Conservation (phyloP, 2,329 filamentous ascomycete genomes). For the Fusarium guadeloupense region DNA sequence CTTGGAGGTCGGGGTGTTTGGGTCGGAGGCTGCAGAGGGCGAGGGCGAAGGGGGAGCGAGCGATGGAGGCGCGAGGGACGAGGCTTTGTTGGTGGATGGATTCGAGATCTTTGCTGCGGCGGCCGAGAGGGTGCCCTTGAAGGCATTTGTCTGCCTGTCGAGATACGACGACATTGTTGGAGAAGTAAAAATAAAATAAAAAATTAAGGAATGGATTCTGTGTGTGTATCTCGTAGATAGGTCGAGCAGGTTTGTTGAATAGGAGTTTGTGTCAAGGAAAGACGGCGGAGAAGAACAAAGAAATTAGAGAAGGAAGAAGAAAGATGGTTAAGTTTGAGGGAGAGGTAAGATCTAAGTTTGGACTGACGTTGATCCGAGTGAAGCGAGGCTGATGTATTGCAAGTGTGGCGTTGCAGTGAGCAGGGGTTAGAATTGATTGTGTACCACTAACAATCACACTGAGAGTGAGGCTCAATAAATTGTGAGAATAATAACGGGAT, state of each 20-base stretch:
- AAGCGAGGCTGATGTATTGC: conserved; percentile 34
- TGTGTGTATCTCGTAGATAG: background rate
- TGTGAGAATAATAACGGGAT: background rate
- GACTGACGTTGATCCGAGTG: conserved; percentile 39
- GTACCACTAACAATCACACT: background rate
- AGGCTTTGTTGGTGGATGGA: conserved; percentile 50
- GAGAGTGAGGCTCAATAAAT: background rate
- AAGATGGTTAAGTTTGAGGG: too few species aligned
- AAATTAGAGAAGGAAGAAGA: conserved; percentile 8
- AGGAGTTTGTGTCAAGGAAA: conserved; percentile 15
- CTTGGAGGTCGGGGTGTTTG: conserved; percentile 71
- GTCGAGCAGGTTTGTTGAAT: conserved; percentile 1
- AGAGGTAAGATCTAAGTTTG: conserved; percentile 25
- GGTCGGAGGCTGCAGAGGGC: conserved; percentile 65
- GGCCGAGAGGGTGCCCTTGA: conserved; percentile 68
- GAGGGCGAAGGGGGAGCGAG: conserved; percentile 71
- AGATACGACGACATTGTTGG: conserved; percentile 69
- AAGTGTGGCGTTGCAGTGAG: conserved; percentile 29
- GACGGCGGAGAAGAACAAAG: conserved; percentile 19
- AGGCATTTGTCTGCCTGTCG: conserved; percentile 70
- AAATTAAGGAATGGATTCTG: conserved; percentile 12
- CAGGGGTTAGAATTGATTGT: too few species aligned
- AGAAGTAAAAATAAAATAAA: background rate
- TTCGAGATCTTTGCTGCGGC: conserved; percentile 71
- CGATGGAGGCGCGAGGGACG: conserved; percentile 42